Conservation (phyloP, 2,329 filamentous ascomycete species). For the Colletotrichum spaethianum region DNA sequence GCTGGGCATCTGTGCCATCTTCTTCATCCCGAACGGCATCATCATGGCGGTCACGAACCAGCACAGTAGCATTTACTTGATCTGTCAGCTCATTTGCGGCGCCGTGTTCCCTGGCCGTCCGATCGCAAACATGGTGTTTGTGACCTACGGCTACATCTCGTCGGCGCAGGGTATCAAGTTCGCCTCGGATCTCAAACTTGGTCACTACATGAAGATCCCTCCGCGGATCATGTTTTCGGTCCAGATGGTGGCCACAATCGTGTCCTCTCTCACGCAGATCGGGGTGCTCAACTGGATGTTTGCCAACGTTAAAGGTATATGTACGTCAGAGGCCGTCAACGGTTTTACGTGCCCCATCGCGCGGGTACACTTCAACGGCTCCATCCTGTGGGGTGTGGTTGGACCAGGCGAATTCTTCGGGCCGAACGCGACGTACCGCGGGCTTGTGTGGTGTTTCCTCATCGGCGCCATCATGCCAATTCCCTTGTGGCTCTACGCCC, state of each 20-base stretch:
- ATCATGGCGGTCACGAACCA: conserved; percentile 95
- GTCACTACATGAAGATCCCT: conserved; percentile 90
- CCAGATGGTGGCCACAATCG: conserved; percentile 81
- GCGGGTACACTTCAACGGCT: conserved; percentile 90
- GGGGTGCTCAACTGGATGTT: conserved; percentile 94
- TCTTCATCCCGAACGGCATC: conserved; percentile 93
- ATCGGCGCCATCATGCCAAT: conserved; percentile 83
- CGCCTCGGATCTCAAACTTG: conserved; percentile 87
- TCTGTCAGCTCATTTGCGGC: conserved; percentile 88
- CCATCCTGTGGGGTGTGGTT: conserved; percentile 90
- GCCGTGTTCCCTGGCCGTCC: conserved; percentile 86
- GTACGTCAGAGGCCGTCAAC: conserved; percentile 84
- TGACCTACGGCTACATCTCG: conserved; percentile 91
- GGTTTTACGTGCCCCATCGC: conserved; percentile 91
- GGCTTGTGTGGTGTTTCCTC: conserved; percentile 86
- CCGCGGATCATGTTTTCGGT: conserved; percentile 84
- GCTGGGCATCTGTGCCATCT: conserved; percentile 81
- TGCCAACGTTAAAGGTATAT: conserved; percentile 80
- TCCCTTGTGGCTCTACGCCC: conserved; percentile 79
- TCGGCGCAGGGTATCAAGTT: conserved; percentile 93
- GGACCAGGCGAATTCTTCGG: conserved; percentile 89
- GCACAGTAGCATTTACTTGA: conserved; percentile 87
- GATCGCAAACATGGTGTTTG: conserved; percentile 94
- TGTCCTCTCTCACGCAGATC: conserved; percentile 87
- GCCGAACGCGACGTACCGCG: conserved; percentile 78